Evolutionary conservation across 1,284 basidiomycete genomes (phyloP).

Genomic region (Heterobasidion irregulare): DNA sequence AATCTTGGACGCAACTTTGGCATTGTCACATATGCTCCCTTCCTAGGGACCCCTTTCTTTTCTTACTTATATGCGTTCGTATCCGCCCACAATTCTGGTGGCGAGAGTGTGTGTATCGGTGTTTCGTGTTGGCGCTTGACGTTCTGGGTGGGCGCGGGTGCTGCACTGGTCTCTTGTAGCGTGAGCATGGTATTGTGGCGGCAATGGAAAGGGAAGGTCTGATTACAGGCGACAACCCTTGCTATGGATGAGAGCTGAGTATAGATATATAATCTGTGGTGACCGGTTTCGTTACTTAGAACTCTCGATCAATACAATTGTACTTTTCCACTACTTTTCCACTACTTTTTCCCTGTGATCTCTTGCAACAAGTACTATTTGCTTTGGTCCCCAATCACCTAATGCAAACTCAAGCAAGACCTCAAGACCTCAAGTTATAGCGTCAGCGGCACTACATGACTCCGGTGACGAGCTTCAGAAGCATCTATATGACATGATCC

Average conservation of each 20-base stretch:
- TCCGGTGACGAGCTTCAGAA: too few species aligned
- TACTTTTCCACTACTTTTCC: too few species aligned
- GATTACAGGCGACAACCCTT: conserved; percentile 4
- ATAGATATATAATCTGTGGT: neutral
- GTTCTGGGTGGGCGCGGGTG: conserved; percentile 41
- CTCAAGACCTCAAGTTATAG: too few species aligned
- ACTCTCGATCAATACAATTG: too few species aligned
- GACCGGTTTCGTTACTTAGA: too few species aligned
- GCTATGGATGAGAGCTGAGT: neutral
- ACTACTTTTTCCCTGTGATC: too few species aligned
- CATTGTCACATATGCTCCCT: conserved; percentile 61
- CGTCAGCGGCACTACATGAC: too few species aligned
- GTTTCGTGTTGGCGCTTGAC: conserved; percentile 56
- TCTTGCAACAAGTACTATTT: too few species aligned
- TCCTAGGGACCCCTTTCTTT: conserved; percentile 64
- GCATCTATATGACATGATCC: too few species aligned
- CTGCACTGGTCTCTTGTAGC: conserved; percentile 34
- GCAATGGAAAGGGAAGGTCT: conserved; percentile 51
- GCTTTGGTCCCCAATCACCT: too few species aligned
- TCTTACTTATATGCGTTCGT: conserved; percentile 71
- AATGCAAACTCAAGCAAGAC: too few species aligned
- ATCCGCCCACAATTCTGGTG: conserved; percentile 35
- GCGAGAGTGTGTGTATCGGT: conserved; percentile 45
- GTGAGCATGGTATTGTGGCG: conserved; percentile 47
- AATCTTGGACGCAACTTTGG: conserved; percentile 71